Base-by-base conservation (phyloP, 2,329 filamentous ascomycete species). In the Diaporthe ampelina region DNA sequence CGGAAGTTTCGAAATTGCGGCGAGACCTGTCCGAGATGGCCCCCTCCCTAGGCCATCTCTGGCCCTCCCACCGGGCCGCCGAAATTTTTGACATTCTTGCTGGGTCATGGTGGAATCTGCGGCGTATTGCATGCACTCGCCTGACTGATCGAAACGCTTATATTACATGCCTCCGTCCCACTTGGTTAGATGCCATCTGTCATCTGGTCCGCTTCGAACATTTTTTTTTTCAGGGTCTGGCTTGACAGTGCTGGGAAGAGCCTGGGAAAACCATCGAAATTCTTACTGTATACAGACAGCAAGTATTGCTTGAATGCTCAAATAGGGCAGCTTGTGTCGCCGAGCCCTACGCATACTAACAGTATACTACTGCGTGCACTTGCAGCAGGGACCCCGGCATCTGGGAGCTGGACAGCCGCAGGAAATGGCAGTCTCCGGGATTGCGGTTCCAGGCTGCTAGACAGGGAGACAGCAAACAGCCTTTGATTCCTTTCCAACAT, bases 161-260 rank as follows among this genome's bases (percentile, higher is more conserved):
- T 48, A 73, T 73, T 70, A 73, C 71, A 73, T 50, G 57, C 54
- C 37, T 37, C 19, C 63, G 63, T 65, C 71, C 63, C 74, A 75
- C 74, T 58, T 67, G 32, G 21, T 17, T 15, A 19, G 61, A 54
- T 19, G 57, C 57, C 24, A 72, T 72, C 57, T 63, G 57, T 72
- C 70, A 72, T 72, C 19, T 61, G 63, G 57, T 72, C 26, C 57
- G 52, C 52, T 54, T 54, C 70, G 21, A 24, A 37, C 13, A n/a
- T 63, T 52, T 37, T 63, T 45, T 35, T 29, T 63, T 13, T 32
- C 56, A 26, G 32, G n/a, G 56, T 58, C 26, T 48, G 13, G 8
- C 32, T 29, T 43, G 68, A 69, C 68, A 68, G 74, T 75, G 59
- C 72, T 54, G 68, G 24, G 54, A 54, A 15, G n/a, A n/a, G 45